phyloP scores from a whole-genome alignment of 106 monocot genomes.

The Acanthochlamys bracteata region DNA sequence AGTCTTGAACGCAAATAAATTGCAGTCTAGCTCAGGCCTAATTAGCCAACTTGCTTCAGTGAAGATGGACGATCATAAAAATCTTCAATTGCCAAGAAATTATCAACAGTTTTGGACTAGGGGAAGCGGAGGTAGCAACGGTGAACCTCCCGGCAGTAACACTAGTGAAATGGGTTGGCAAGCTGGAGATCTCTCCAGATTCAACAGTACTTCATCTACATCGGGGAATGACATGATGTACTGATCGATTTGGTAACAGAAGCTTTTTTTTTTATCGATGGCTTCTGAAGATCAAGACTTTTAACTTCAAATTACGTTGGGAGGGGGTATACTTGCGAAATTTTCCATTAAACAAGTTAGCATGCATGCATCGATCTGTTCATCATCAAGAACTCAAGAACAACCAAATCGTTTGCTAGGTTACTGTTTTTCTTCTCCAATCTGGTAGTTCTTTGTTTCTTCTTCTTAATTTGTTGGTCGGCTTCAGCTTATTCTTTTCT shows the following conservation, averaged over 20 bases:
- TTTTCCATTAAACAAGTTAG: too few relatives aligned
- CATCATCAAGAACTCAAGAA: too few relatives aligned
- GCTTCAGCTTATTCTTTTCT: too few relatives aligned
- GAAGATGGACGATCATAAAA: conserved; percentile 50
- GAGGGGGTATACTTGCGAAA: too few relatives aligned
- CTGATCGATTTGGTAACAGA: background rate
- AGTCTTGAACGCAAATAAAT: conserved; percentile 1
- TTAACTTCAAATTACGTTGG: too few relatives aligned
- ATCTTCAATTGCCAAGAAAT: conserved; percentile 10
- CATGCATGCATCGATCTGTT: too few relatives aligned
- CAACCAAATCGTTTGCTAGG: too few relatives aligned
- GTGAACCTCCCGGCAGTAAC: background rate
- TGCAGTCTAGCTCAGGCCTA: conserved; percentile 14
- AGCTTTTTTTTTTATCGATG: background rate
- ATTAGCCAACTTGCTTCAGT: conserved; percentile 41
- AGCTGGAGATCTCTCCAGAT: conserved; percentile 14
- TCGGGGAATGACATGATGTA: conserved; percentile 16
- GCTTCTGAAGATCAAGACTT: background rate
- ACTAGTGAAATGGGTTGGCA: background rate
- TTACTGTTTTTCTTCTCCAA: too few relatives aligned
- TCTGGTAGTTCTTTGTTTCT: too few relatives aligned
- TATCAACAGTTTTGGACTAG: conserved; percentile 19
- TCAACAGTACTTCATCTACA: conserved; percentile 12
- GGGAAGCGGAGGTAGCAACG: background rate
- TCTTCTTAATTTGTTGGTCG: too few relatives aligned